A percentile compares a stretch with the other conserved stretches of the same genome.
Conservation (phyloP, 768 basidiomycete species). For the Coprinellus micaceus region DNA sequence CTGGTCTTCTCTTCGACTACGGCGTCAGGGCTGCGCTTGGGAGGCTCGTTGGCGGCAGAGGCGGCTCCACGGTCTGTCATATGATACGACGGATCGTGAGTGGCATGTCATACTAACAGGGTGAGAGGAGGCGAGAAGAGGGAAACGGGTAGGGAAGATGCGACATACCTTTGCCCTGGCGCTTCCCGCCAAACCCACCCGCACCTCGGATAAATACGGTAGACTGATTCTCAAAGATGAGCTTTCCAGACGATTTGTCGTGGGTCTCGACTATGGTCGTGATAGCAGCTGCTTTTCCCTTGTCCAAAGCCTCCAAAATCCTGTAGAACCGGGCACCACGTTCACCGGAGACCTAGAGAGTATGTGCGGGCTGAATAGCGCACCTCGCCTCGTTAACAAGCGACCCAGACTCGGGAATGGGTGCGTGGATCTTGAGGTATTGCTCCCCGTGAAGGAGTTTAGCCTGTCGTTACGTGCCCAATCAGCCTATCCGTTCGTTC, state of each 20-base stretch:
- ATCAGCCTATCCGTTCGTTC: too few species aligned
- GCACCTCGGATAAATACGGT: conserved; percentile 91
- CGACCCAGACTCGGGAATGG: conserved; percentile 81
- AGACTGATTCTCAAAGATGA: conserved; percentile 89
- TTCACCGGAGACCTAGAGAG: too few species aligned
- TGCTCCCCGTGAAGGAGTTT: conserved; percentile 99
- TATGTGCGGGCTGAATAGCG: conserved; percentile 19
- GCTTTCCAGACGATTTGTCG: conserved; percentile 71
- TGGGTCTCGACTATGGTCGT: conserved; percentile 75
- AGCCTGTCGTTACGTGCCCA: too few species aligned
- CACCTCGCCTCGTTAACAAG: conserved; percentile 73
- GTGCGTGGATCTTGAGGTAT: conserved; percentile 80
- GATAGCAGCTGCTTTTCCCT: conserved; percentile 91
- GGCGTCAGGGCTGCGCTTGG: conserved; percentile 80
- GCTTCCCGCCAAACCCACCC: conserved; percentile 96
- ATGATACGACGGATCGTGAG: too few species aligned
- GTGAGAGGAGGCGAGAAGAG: not conserved
- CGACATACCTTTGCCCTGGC: conserved; percentile 63
- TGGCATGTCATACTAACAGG: too few species aligned
- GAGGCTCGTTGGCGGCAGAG: conserved; percentile 74
- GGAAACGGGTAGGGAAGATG: not conserved
- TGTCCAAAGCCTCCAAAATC: conserved; percentile 77
- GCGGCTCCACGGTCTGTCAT: conserved; percentile 82
- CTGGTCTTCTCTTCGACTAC: conserved; percentile 86
- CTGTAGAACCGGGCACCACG: conserved; percentile 39